These are phyloP conservation scores for Dryas drummondii DNA, from an alignment of 306 rosid genomes.

Conservation along the genomic window DNA sequence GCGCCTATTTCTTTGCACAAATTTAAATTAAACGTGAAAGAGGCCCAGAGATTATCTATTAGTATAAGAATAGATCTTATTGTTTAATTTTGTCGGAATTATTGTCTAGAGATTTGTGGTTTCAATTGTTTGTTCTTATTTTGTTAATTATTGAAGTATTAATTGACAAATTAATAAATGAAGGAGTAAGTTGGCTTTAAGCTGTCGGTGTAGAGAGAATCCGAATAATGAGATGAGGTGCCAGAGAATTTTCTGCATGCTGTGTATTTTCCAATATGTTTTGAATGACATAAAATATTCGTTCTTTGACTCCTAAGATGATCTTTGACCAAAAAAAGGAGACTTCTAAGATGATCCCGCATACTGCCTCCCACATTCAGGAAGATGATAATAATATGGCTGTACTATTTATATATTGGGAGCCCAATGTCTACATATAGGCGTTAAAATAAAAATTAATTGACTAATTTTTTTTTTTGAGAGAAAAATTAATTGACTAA, in stretches of 20 bases:
- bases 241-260: neutral
- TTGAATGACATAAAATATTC: neutral
- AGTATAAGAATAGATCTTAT: neutral
- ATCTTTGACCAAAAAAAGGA: too few species aligned
- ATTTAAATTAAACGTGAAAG: neutral
- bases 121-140: neutral
- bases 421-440: too few species aligned
- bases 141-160: neutral
- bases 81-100: slow-evolving; percentile 9
- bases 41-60: neutral
- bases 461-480: too few species aligned
- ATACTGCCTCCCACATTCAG: too few species aligned
- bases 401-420: too few species aligned
- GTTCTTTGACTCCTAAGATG: neutral
- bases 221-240: slow-evolving; percentile 3
- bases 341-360: neutral
- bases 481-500: too few species aligned
- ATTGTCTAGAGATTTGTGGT: slow-evolving; percentile 8
- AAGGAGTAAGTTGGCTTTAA: slow-evolving; percentile 19
- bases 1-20: neutral
- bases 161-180: neutral
- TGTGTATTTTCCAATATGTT: too few species aligned
- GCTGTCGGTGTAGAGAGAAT: slow-evolving; percentile 20
- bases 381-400: too few species aligned
- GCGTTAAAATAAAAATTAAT: too few species aligned